Evolutionary conservation across 2,329 filamentous ascomycete species (phyloP).

Genomic region (Trichoderma sp.): DNA sequence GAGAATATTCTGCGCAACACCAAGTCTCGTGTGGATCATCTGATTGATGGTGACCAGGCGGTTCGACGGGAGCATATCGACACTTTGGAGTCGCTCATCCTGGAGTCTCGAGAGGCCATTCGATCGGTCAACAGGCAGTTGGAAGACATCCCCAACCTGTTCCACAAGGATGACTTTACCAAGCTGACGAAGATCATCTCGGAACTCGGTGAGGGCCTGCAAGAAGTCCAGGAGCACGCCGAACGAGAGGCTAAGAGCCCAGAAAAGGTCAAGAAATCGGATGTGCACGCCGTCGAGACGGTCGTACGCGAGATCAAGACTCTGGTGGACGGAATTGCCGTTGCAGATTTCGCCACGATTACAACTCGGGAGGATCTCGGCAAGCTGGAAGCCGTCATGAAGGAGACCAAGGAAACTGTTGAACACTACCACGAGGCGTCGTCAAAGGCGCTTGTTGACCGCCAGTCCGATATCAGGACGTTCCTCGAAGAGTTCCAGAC

Average conservation of each 20-base stretch:
- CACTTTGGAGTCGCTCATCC: constrained; percentile 64
- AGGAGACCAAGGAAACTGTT: constrained; percentile 69
- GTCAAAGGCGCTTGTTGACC: constrained; percentile 77
- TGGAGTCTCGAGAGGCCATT: constrained; percentile 74
- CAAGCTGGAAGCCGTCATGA: constrained; percentile 66
- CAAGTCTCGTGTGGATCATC: constrained; percentile 82
- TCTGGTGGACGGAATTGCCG: constrained; percentile 70
- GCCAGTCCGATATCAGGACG: constrained; percentile 75
- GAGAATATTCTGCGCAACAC: constrained; percentile 89
- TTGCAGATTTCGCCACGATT: constrained; percentile 69
- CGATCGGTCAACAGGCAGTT: constrained; percentile 62
- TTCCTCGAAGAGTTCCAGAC: constrained; percentile 78
- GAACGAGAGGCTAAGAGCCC: constrained; percentile 56
- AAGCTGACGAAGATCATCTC: constrained; percentile 76
- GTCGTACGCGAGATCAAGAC: constrained; percentile 84
- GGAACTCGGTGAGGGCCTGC: constrained; percentile 73
- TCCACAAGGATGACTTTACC: constrained; percentile 76
- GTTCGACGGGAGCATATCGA: constrained; percentile 68
- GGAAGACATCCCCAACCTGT: constrained; percentile 40
- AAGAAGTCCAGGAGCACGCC: constrained; percentile 68
- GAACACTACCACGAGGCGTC: constrained; percentile 71
- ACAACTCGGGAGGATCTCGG: constrained; percentile 74
- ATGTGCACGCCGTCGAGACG: constrained; percentile 78
- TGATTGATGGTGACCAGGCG: constrained; percentile 70
- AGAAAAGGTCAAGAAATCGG: constrained; percentile 74